Base-by-base conservation (phyloP, 768 basidiomycete species). In the Xerocomellus chrysenteron region DNA sequence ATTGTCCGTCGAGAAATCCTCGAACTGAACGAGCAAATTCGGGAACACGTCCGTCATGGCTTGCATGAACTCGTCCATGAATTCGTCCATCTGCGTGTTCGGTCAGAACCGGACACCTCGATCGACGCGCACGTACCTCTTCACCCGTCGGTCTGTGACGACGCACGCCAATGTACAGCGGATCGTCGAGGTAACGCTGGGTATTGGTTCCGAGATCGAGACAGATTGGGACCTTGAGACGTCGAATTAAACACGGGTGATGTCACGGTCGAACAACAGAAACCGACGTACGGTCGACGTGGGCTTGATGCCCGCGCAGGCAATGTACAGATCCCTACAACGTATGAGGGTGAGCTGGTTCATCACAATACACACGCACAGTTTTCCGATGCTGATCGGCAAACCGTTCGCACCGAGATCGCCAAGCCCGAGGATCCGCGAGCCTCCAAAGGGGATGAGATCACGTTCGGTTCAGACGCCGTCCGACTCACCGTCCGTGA, bases 131-230 rank as follows among this genome's bases (percentile, higher is more conserved):
- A 64, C 62, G 37, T 59, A 75, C 82, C 74, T 83, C 82, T 46
- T 62, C 57, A 12, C 66, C 68, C 12, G 65, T 64, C 5, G 82
- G 82, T 40, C 87, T 76, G 54, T 72, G 80, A 50, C 80, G 80
- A 47, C 84, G 80, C 6, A 86, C 77, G 53, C 90, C 90, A 58
- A 91, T 77, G 74, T 92, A 92, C 6, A 91, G 77, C 36, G 90
- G 88, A 62, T 91, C 89, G 39, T 83, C 76, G 45, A 88, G 73
- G 66, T 82, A 82, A 50, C 75, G 78, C 55, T 83, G 74, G 41
- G 85, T 90, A 71, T 91, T 88, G 12, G 90, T 91, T 19, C 90
- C 90, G 41, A 91, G 78, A 72, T 91, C 89, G 50, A 87, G 76
- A 57, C 83, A 84, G 52, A 88, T 85, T 13, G 87, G 87, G 16